These are phyloP conservation scores for Aspergillus homomorphus DNA, from an alignment of 495 filamentous ascomycete genomes.

Conservation along the genomic window DNA sequence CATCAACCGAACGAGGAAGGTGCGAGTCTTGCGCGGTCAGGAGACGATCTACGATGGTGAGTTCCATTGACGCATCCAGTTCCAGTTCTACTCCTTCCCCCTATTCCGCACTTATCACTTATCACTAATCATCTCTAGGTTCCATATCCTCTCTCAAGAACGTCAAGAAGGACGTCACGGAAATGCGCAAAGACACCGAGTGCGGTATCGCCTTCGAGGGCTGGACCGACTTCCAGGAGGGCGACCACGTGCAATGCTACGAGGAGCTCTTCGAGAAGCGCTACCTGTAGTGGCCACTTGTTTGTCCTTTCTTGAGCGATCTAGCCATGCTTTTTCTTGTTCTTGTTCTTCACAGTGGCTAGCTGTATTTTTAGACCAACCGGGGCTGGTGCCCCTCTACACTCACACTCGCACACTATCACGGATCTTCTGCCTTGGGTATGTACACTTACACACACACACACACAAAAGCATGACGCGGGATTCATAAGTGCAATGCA, in stretches of 20 bases:
- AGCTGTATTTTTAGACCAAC: constrained; percentile 3
- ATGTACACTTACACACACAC: neutral
- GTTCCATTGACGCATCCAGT: too few relatives aligned
- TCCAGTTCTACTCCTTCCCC: too few relatives aligned
- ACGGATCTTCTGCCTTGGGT: neutral
- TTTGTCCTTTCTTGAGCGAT: constrained; percentile 10
- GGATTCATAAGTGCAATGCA: too few relatives aligned
- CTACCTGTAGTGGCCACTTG: constrained; percentile 28
- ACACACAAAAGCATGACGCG: too few relatives aligned
- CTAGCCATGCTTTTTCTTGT: too few relatives aligned
- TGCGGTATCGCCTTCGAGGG: constrained; percentile 84
- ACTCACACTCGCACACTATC: too few relatives aligned
- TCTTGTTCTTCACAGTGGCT: constrained; percentile 16
- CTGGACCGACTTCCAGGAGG: constrained; percentile 73
- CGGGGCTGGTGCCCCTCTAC: neutral
- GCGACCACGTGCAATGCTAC: constrained; percentile 83
- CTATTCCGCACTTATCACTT: neutral
- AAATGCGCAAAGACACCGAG: constrained; percentile 88
- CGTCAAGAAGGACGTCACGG: constrained; percentile 81
- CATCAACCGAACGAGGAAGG: constrained; percentile 57
- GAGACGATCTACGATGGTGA: constrained; percentile 77
- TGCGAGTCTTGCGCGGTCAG: constrained; percentile 67
- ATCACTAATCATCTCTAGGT: constrained; percentile 48
- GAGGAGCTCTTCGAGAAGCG: constrained; percentile 76
- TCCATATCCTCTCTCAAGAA: constrained; percentile 78